Evolutionary conservation across 1,139 yeast species (phyloP).

Genomic region (Yamadazyma spencermartinsiae): DNA sequence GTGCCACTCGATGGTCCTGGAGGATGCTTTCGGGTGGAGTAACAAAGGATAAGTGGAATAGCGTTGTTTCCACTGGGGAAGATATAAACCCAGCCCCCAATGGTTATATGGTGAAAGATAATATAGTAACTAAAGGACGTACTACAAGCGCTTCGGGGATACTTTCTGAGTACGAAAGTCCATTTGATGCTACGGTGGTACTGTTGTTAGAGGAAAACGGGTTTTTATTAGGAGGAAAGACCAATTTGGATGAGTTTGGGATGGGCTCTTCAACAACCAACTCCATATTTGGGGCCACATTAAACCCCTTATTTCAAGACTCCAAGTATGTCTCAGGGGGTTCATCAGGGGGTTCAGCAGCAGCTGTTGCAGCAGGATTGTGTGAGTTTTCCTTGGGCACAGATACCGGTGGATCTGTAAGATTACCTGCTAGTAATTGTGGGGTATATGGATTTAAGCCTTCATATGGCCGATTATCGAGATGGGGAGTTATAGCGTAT

Average conservation of each 20-base stretch:
- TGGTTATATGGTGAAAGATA: conserved; percentile 56
- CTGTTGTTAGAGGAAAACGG: conserved; percentile 53
- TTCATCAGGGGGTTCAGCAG: conserved; percentile 95
- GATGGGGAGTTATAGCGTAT: conserved; percentile 91
- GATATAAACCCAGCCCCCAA: background rate
- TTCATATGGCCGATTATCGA: conserved; percentile 82
- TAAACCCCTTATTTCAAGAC: conserved; percentile 59
- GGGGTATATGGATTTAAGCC: conserved; percentile 89
- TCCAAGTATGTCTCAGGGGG: conserved; percentile 70
- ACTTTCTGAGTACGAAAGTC: conserved; percentile 61
- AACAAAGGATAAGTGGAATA: conserved; percentile 13
- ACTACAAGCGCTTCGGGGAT: conserved; percentile 80
- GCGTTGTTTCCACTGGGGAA: conserved; percentile 7
- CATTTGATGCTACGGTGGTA: conserved; percentile 79
- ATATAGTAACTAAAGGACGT: conserved; percentile 62
- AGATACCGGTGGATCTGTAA: conserved; percentile 95
- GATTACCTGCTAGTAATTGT: conserved; percentile 89
- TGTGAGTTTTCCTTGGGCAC: conserved; percentile 79
- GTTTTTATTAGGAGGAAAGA: conserved; percentile 65
- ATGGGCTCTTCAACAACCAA: conserved; percentile 81
- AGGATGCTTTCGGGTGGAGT: no score
- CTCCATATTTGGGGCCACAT: conserved; percentile 62
- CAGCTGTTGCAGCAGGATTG: conserved; percentile 73
- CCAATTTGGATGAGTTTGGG: conserved; percentile 97
- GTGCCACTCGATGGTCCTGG: background rate